Percentiles rank a stretch among this genome's conserved stretches.
phyloP scores from a whole-genome alignment of 192 early-diverging fungal species.

The Phycomyces nitens region DNA sequence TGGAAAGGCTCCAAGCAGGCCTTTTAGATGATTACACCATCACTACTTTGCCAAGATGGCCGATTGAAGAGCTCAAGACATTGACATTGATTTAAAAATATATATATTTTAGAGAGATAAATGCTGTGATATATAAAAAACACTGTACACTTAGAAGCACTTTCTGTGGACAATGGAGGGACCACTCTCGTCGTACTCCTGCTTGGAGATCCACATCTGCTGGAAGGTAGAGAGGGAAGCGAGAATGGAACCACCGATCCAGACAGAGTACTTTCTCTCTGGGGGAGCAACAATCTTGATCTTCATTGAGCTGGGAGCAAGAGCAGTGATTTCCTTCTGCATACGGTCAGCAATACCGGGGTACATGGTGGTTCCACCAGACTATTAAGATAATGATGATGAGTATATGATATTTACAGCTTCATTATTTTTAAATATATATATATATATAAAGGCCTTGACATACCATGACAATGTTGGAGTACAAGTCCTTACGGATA shows the following conservation, averaged over 20 bases:
- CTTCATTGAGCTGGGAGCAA: slow-evolving; percentile 94
- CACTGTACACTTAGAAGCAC: slow-evolving; percentile 23
- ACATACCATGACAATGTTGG: slow-evolving; percentile 33
- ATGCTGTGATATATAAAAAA: not conserved
- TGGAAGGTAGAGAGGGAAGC: slow-evolving; percentile 98
- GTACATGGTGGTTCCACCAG: slow-evolving; percentile 95
- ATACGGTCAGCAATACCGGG: slow-evolving; percentile 95
- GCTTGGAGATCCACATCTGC: slow-evolving; percentile 98
- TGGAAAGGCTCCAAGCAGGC: slow-evolving; percentile 63
- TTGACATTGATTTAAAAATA: slow-evolving; percentile 11
- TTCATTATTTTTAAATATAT: too few species aligned
- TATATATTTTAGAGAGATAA: not conserved
- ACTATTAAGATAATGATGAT: not conserved
- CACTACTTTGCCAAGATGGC: slow-evolving; percentile 73
- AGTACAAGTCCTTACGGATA: slow-evolving; percentile 93
- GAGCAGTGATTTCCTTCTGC: slow-evolving; percentile 95
- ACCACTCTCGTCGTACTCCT: slow-evolving; percentile 42
- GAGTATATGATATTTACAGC: too few species aligned
- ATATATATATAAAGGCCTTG: not conserved
- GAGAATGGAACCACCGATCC: slow-evolving; percentile 98
- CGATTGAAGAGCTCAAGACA: slow-evolving; percentile 52
- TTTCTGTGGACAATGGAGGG: slow-evolving; percentile 33
- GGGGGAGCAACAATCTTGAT: slow-evolving; percentile 98
- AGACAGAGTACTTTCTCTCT: slow-evolving; percentile 99
- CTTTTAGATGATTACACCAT: slow-evolving; percentile 70